Conservation (phyloP, 78 protist genomes). For the Guillardia theta region DNA sequence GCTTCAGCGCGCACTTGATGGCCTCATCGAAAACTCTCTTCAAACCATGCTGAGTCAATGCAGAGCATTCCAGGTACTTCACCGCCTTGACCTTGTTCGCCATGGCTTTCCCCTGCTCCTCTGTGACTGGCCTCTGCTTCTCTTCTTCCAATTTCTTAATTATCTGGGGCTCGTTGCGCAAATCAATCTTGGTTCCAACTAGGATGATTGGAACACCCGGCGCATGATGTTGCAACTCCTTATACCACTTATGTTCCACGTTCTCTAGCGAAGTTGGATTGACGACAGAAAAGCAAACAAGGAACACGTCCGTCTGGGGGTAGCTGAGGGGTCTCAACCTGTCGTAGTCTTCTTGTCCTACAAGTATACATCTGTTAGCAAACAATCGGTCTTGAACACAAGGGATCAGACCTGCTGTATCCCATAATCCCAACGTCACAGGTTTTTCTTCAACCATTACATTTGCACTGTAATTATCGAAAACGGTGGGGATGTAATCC, state of each 20-base stretch:
- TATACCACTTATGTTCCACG: conserved; percentile 63
- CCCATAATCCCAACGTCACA: conserved; percentile 86
- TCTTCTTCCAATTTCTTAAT: conserved; percentile 54
- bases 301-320: conserved; percentile 89
- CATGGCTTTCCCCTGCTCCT: not conserved
- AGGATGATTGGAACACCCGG: conserved; percentile 82
- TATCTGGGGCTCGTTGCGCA: conserved; percentile 65
- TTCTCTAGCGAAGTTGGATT: conserved; percentile 80
- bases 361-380: not conserved
- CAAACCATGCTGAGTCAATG: conserved; percentile 82
- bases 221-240: conserved; percentile 87
- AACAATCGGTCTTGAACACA: not conserved
- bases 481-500: conserved; percentile 53
- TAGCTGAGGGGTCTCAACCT: conserved; percentile 87
- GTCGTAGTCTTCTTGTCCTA: conserved; percentile 89
- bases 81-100: conserved; percentile 74
- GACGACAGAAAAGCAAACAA: conserved; percentile 85
- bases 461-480: conserved; percentile 89
- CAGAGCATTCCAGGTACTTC: conserved; percentile 89
- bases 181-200: conserved; percentile 88
- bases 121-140: conserved; percentile 24
- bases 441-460: conserved; percentile 86
- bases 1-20: conserved; percentile 72
- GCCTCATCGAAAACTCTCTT: conserved; percentile 92
- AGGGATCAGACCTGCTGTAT: conserved; percentile 88